A percentile compares a stretch with the other conserved stretches of the same genome.
These are phyloP conservation scores for Xylaria venustula DNA, from an alignment of 495 filamentous ascomycete species.

Conservation along the genomic window DNA sequence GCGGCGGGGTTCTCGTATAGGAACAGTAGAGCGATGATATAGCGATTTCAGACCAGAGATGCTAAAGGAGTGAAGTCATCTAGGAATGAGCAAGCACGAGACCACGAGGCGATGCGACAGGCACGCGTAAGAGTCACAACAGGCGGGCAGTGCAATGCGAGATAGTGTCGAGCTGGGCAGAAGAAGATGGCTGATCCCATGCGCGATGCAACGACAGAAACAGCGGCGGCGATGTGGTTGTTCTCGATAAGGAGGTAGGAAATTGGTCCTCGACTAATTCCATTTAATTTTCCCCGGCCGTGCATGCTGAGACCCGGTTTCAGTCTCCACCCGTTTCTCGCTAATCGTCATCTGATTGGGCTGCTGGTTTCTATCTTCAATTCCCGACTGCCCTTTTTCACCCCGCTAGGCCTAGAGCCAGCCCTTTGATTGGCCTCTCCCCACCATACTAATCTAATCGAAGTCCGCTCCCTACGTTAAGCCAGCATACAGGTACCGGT, in stretches of 20 bases:
- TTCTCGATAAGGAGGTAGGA: conserved; percentile 13
- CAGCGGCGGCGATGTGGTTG: no score
- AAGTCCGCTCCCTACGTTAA: no score
- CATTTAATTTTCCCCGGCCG: conserved; percentile 8
- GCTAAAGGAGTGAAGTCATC: conserved; percentile 37
- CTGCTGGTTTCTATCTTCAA: not conserved
- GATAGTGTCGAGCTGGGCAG: no score
- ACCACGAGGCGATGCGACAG: conserved; percentile 10
- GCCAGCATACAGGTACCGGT: no score
- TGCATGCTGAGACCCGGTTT: not conserved
- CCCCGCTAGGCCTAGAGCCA: not conserved
- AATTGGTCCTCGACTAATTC: conserved; percentile 7
- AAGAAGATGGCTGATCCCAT: no score
- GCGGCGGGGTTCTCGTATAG: no score
- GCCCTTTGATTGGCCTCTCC: no score
- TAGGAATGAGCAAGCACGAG: conserved; percentile 15
- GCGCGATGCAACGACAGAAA: conserved; percentile 5
- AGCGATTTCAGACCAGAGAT: conserved; percentile 15
- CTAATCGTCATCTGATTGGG: not conserved
- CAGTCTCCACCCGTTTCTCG: not conserved
- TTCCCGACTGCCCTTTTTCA: not conserved
- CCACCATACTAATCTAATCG: no score
- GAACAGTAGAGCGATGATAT: not conserved
- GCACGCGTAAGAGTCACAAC: not conserved
- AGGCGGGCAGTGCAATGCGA: not conserved